Evolutionary conservation across 495 filamentous ascomycete species (phyloP).

Genomic region (Penicillium roqueforti): DNA sequence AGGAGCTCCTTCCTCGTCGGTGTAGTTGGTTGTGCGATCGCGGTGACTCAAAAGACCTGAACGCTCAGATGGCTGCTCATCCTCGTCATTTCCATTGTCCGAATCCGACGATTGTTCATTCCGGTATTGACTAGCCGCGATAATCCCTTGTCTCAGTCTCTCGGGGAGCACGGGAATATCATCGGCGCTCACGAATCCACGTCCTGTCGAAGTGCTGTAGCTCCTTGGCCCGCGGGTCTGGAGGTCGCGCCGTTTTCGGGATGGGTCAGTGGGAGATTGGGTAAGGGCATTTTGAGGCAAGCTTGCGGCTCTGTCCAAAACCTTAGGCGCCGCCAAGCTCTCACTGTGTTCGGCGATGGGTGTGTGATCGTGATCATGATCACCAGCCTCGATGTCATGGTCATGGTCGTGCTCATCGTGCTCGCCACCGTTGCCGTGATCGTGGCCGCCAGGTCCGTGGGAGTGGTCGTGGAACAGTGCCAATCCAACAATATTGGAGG

Average conservation of each 20-base stretch:
- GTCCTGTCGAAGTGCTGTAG: constrained; percentile 48
- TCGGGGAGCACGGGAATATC: constrained; percentile 86
- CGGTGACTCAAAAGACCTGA: constrained; percentile 34
- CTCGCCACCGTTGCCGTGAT: constrained; percentile 19
- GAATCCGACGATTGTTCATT: constrained; percentile 53
- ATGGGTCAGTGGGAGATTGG: constrained; percentile 27
- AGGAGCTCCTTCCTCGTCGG: constrained; percentile 29
- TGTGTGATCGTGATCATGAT: constrained; percentile 24
- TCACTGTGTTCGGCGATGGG: constrained; percentile 42
- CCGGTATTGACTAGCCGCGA: constrained; percentile 60
- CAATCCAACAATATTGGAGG: constrained; percentile 85
- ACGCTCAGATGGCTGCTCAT: constrained; percentile 37
- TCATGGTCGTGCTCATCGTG: constrained; percentile 40
- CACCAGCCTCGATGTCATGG: background rate
- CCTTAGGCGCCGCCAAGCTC: constrained; percentile 47
- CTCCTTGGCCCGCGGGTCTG: constrained; percentile 49
- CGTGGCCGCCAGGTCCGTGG: constrained; percentile 47
- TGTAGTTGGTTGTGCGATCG: constrained; percentile 37
- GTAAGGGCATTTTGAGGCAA: constrained; percentile 41
- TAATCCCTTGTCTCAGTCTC: constrained; percentile 85
- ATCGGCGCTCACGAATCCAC: constrained; percentile 54
- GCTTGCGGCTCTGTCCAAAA: constrained; percentile 13
- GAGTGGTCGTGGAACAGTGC: constrained; percentile 90
- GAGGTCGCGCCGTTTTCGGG: constrained; percentile 36
- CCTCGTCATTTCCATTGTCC: constrained; percentile 48